Percentiles rank a stretch among this genome's conserved stretches.
Conservation (phyloP, 2,329 filamentous ascomycete species). For the Alternaria gansuensis region DNA sequence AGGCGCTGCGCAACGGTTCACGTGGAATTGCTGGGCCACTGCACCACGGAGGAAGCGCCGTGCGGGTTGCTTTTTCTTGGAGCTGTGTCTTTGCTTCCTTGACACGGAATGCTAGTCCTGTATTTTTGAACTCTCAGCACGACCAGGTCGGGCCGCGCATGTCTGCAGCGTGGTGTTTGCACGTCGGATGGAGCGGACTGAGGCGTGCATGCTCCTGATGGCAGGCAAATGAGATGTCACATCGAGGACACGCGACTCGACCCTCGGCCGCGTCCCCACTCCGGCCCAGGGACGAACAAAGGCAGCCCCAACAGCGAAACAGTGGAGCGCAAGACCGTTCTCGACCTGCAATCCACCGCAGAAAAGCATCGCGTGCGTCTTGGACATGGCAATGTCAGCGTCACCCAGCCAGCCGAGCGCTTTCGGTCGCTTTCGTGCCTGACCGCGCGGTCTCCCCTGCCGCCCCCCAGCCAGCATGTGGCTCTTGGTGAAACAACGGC, state of each 20-base stretch:
- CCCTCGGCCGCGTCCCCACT: conserved; percentile 8
- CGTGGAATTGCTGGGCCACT: neutral
- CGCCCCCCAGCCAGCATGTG: conserved; percentile 11
- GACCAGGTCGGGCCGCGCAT: conserved; percentile 6
- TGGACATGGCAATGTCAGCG: conserved; percentile 13
- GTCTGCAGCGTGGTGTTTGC: conserved; percentile 7
- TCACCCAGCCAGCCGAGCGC: conserved; percentile 2
- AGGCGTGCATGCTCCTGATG: conserved; percentile 3
- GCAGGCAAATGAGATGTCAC: conserved; percentile 16
- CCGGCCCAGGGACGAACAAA: neutral
- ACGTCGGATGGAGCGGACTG: conserved; percentile 10
- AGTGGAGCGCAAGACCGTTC: conserved; percentile 16
- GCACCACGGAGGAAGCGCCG: neutral
- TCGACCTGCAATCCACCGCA: conserved; percentile 11
- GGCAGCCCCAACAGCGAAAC: conserved; percentile 10
- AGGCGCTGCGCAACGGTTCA: conserved; percentile 2
- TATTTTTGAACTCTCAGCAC: conserved; percentile 1
- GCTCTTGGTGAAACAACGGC: conserved; percentile 12
- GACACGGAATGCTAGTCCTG: neutral
- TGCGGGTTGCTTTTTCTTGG: conserved; percentile 5
- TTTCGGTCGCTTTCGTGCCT: conserved; percentile 6
- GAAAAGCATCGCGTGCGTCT: conserved; percentile 12
- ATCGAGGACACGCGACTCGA: conserved; percentile 7
- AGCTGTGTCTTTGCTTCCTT: neutral
- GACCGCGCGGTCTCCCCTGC: conserved; percentile 19